phyloP scores from a whole-genome alignment of 2,329 filamentous ascomycete species.

The Emmonsiellopsis sp. region DNA sequence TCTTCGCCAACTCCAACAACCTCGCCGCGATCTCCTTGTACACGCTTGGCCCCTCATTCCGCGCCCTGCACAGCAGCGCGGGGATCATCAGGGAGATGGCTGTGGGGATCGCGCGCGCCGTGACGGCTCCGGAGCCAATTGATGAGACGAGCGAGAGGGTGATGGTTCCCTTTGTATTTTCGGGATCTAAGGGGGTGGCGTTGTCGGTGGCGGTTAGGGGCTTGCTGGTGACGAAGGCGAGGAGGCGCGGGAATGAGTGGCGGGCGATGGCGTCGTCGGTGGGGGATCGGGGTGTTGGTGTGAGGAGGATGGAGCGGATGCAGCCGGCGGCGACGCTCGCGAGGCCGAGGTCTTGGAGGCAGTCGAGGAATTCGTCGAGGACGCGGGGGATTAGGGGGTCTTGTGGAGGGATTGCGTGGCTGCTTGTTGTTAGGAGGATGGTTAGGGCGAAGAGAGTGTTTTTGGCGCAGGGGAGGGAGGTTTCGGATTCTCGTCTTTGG shows the following conservation, averaged over 20 bases:
- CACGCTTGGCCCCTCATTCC: constrained; percentile 47
- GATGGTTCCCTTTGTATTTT: constrained; percentile 61
- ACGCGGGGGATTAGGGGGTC: constrained; percentile 68
- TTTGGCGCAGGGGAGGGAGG: constrained; percentile 79
- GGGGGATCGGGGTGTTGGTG: constrained; percentile 40
- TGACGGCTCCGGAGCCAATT: constrained; percentile 38
- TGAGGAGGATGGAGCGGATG: constrained; percentile 73
- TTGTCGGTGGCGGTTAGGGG: constrained; percentile 45
- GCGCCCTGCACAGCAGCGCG: constrained; percentile 62
- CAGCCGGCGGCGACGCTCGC: constrained; percentile 87
- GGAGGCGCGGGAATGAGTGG: constrained; percentile 62
- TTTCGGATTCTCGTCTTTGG: constrained; percentile 49
- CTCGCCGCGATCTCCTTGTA: constrained; percentile 66
- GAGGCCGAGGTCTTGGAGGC: constrained; percentile 50
- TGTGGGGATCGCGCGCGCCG: constrained; percentile 20
- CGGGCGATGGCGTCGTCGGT: constrained; percentile 66
- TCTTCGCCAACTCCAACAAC: constrained; percentile 70
- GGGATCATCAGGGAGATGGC: constrained; percentile 71
- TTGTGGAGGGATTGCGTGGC: constrained; percentile 60
- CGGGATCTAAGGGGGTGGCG: constrained; percentile 57
- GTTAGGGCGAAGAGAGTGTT: constrained; percentile 84
- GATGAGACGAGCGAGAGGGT: constrained; percentile 69
- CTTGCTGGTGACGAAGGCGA: constrained; percentile 58
- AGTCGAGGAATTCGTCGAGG: constrained; percentile 74
- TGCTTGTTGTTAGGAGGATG: constrained; percentile 74